Evolutionary conservation across 2,329 filamentous ascomycete genomes (phyloP).

Genomic region (Eutypa lata): DNA sequence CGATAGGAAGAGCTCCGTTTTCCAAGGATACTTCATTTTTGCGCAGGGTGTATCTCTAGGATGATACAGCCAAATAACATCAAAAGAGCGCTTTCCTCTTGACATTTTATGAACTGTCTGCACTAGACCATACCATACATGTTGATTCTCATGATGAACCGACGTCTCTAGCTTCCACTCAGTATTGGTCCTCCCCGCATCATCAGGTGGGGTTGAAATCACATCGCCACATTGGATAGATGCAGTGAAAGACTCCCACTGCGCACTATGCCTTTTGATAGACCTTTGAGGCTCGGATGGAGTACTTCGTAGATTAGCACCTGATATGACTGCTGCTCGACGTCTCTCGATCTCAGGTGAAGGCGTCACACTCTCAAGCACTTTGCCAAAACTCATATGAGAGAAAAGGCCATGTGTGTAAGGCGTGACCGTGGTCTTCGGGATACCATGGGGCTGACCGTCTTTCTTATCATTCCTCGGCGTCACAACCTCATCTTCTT

Average conservation of each 20-base stretch:
- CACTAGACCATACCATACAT: slow-evolving; percentile 70
- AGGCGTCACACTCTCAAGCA: slow-evolving; percentile 40
- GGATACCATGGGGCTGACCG: not conserved
- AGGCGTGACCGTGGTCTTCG: slow-evolving; percentile 64
- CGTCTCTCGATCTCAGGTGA: slow-evolving; percentile 24
- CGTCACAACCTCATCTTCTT: not conserved
- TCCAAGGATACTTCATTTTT: slow-evolving; percentile 63
- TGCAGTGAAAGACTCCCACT: slow-evolving; percentile 19
- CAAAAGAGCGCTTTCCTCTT: slow-evolving; percentile 43
- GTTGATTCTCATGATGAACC: slow-evolving; percentile 38
- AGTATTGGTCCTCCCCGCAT: slow-evolving; percentile 41
- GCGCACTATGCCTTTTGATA: not conserved
- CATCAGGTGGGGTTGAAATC: slow-evolving; percentile 45
- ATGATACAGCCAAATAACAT: slow-evolving; percentile 72
- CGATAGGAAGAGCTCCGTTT: slow-evolving; percentile 73
- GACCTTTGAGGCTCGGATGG: not conserved
- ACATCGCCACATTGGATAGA: slow-evolving; percentile 44
- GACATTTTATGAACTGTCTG: slow-evolving; percentile 46
- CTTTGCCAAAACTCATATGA: slow-evolving; percentile 56
- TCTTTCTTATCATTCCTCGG: not conserved
- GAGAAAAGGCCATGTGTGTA: slow-evolving; percentile 64
- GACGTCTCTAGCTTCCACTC: slow-evolving; percentile 53
- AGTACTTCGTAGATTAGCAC: slow-evolving; percentile 2
- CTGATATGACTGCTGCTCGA: slow-evolving; percentile 23
- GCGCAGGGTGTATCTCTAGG: slow-evolving; percentile 69